phyloP scores from a whole-genome alignment of 2,329 filamentous ascomycete genomes.

The Aschersonia sp. region DNA sequence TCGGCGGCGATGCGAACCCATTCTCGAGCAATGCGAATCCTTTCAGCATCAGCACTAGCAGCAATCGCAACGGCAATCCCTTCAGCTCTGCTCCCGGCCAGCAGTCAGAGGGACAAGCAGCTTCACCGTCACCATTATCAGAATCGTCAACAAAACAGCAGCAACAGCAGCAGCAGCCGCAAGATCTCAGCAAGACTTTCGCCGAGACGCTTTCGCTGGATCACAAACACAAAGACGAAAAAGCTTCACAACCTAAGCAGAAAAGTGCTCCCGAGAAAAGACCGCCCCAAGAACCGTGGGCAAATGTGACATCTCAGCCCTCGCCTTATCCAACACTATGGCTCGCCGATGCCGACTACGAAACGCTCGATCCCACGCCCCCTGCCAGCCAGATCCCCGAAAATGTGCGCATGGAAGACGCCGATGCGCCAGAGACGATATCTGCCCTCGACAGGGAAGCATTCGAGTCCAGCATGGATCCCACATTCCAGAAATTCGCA shows the following conservation, averaged over 20 bases:
- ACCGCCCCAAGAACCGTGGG: constrained; percentile 55
- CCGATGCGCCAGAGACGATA: constrained; percentile 20
- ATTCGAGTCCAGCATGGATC: constrained; percentile 63
- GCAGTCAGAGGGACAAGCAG: not conserved
- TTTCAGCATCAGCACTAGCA: constrained; percentile 18
- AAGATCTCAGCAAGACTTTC: constrained; percentile 39
- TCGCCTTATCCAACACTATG: constrained; percentile 61
- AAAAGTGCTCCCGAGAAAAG: too few species aligned
- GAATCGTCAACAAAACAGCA: too few species aligned
- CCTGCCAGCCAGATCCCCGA: constrained; percentile 26
- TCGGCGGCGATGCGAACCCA: constrained; percentile 31
- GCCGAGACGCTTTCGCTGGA: constrained; percentile 57
- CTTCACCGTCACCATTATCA: too few species aligned
- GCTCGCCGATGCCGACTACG: constrained; percentile 80
- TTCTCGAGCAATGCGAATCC: constrained; percentile 41
- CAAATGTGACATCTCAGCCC: constrained; percentile 47
- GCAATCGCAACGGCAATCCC: constrained; percentile 9
- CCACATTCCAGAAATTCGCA: constrained; percentile 66
- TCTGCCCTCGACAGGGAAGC: constrained; percentile 49
- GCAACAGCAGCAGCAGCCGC: too few species aligned
- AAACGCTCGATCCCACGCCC: constrained; percentile 56
- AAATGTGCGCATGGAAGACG: constrained; percentile 28
- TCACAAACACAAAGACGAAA: too few species aligned
- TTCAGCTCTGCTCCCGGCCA: constrained; percentile 10
- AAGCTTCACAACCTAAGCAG: too few species aligned